Conservation (phyloP, 1,139 yeast species). For the Protomyces inundatus region DNA sequence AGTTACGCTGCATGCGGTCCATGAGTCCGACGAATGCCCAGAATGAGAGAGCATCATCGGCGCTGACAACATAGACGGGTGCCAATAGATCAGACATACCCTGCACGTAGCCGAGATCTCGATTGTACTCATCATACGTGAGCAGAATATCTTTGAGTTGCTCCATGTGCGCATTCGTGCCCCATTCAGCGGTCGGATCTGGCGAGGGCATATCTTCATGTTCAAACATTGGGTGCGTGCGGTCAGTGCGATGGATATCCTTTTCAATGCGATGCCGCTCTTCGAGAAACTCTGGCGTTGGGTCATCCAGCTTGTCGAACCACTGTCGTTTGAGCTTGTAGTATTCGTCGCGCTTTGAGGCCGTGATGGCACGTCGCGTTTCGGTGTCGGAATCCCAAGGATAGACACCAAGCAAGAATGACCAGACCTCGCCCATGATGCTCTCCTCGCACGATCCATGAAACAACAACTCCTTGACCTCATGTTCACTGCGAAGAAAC, state of each 20-base stretch:
- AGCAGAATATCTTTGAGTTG: constrained; percentile 70
- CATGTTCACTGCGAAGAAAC: constrained; percentile 62
- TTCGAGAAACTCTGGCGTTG: constrained; percentile 74
- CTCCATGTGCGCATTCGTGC: constrained; percentile 43
- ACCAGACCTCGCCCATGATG: constrained; percentile 75
- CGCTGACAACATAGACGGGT: constrained; percentile 71
- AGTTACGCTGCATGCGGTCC: constrained; percentile 90
- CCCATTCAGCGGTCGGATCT: constrained; percentile 45
- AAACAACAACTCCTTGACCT: constrained; percentile 74
- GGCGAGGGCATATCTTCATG: constrained; percentile 49
- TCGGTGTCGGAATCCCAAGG: constrained; percentile 80
- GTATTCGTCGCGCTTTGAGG: constrained; percentile 61
- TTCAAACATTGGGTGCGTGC: constrained; percentile 62
- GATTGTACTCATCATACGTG: constrained; percentile 79
- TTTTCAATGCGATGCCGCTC: constrained; percentile 85
- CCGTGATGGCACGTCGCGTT: constrained; percentile 58
- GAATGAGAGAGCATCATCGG: constrained; percentile 75
- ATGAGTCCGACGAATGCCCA: constrained; percentile 86
- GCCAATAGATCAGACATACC: constrained; percentile 95
- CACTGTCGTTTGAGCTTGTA: constrained; percentile 60
- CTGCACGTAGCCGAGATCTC: constrained; percentile 86
- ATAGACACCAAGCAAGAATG: constrained; percentile 70
- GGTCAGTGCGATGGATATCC: constrained; percentile 88
- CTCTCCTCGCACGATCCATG: constrained; percentile 58
- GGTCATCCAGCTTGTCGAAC: constrained; percentile 55